Evolutionary conservation across 441 rosid genomes (phyloP), one percentile per base, ranked within the genome.

Genomic region (Syzygium syzygioides): DNA sequence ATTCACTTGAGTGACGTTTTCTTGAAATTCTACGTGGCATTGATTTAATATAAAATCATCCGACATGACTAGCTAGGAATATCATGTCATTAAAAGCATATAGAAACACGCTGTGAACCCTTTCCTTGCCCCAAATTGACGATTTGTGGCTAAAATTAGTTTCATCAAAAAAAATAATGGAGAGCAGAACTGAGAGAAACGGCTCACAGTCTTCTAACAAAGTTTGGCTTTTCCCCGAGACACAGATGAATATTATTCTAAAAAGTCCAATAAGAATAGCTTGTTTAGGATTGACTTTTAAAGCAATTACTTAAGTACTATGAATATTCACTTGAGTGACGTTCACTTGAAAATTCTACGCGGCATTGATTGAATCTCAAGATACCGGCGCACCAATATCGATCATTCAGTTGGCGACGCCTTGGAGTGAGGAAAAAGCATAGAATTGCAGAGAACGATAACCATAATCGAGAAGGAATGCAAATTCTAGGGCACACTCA

Each of bases 391-490:
- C 92, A 23, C 91, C 71, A 37, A 86, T 93, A 85, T 87, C 91
- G 32, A 93, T 88, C 97, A 95, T 94, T 59, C 88, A 88, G 32
- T 88, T 91, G 25, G 93, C 50, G 79, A 96, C 91, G 59, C 66
- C 55, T 52, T 53, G 87, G 28, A 96, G 55, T 85, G 86, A 62
- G 25, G 86, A 85, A 92, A 93, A 87, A 91, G 92, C 89, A 93
- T 86, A 17, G 94, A 90, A 90, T 90, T 91, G 91, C 96, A 95
- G 64, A 97, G 88, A 89, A 37, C n/a, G n/a, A 92, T 59, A 12
- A 97, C 95, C 32, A 95, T 93, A 87, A 90, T 86, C 50, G 98
- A 93, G 89, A 93, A 95, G 20, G 94, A 94, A 88, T 89, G 90
- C 76, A 95, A 89, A 55, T 92, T 94, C 80, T 89, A 95, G 86